Base-by-base conservation (phyloP, 2,329 filamentous ascomycete genomes). In the Botrytis sinoallii region DNA sequence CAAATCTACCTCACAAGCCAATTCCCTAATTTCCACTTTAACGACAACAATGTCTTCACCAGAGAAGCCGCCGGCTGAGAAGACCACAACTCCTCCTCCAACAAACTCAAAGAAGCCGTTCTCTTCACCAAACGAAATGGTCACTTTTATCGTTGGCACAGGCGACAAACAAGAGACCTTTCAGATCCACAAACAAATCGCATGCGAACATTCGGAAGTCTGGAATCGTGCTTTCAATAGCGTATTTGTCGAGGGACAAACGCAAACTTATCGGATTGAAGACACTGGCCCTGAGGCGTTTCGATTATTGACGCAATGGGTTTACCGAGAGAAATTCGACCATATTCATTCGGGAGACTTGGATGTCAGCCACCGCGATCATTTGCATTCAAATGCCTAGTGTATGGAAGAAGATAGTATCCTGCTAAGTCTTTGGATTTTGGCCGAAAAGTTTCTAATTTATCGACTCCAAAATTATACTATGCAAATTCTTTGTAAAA, bases 181-280 rank as follows among this genome's bases (percentile, higher is more conserved):
- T 60, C 4, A 35, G 25, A 40, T 72, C 25, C 61, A 72, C 38
- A 72, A 68, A 29, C 10, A 46, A 32, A 5, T 72, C 22, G 63
- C 63, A 22, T 72, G 71, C 35, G 25, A 48, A 4, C 38, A 59
- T 29, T 72, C 71, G 2, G 42, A 46, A 35, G 12, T 68, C n/a
- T 72, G 46, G 70, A n/a, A 65, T 29, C 32, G 60, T 8, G 70
- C 70, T 44, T 72, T 72, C 61, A 72, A 55, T 14, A 16, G 44
- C 6, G 0, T 12, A 3, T 72, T 72, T n/a, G 20, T 67, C 25
- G 70, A 72, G 16, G 61, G 60, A 25, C 29, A 57, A 18, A 72
- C 46, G 8, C 70, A 72, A 14, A 65, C 38, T 29, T 72, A 72
- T 25, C 25, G 10, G 0, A 20, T 72, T 25, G 38, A 67, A 10